phyloP scores from a whole-genome alignment of 768 basidiomycete genomes.

The Naganishia onofrii region DNA sequence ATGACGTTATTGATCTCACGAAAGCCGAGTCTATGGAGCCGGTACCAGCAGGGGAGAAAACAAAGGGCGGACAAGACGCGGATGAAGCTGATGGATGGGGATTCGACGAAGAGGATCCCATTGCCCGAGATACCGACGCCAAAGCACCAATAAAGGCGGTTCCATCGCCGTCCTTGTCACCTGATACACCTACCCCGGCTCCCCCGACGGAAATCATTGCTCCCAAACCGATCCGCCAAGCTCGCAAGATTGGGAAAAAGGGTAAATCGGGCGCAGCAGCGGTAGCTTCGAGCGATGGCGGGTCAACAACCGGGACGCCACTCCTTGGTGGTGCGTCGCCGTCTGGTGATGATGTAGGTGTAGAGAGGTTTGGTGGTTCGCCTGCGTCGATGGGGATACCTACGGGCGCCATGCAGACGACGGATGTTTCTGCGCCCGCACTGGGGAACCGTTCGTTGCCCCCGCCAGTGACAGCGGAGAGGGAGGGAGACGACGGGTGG shows the following conservation, averaged over 20 bases:
- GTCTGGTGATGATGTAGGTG: neutral
- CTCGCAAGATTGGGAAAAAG: slow-evolving; percentile 32
- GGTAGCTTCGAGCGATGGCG: neutral
- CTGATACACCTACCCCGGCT: too few species aligned
- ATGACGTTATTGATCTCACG: neutral
- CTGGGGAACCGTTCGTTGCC: neutral
- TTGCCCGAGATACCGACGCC: neutral
- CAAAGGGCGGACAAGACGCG: neutral
- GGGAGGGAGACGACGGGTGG: slow-evolving; percentile 3
- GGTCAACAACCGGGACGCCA: neutral
- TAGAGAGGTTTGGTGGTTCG: neutral
- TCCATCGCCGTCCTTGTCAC: neutral
- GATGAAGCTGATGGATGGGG: slow-evolving; percentile 30
- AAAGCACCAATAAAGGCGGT: neutral
- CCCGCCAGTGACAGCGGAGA: neutral
- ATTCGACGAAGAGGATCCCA: slow-evolving; percentile 25
- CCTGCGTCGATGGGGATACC: neutral
- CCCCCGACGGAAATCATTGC: slow-evolving; percentile 2
- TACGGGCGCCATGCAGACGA: neutral
- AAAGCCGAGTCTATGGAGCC: neutral
- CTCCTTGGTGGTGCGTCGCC: neutral
- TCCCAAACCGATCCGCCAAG: slow-evolving; percentile 31
- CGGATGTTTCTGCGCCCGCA: neutral
- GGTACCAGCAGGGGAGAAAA: neutral
- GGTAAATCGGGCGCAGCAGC: neutral